Evolutionary conservation across 2,329 filamentous ascomycete species (phyloP), one percentile per base, ranked within the genome.

Genomic region (Arthrobotrys sphaeroides): DNA sequence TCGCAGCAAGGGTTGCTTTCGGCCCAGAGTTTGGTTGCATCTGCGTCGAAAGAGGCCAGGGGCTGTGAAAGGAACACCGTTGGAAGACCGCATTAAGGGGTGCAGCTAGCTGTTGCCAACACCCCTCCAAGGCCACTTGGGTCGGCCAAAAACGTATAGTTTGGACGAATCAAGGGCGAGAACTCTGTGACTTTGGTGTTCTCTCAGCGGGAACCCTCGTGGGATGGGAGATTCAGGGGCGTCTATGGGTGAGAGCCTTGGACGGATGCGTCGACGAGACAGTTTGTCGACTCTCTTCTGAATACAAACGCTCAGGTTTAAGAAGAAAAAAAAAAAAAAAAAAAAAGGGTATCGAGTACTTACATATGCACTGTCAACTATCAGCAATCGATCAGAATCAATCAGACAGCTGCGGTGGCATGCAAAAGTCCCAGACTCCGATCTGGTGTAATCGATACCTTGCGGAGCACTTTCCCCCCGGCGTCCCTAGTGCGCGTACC

Each of bases 101-200:
- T 60, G 69, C 42, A 38, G 42, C 55, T 60, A 36, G 28, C 42
- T 61, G 43, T 72, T 49, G 38, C 59, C 67, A 45, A 64, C 43
- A 40, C 33, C 24, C 45, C n/a, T n/a, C 60, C 57, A 59, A 45
- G 59, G 53, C n/a, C 10, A 24, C 42, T 42, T 55, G 51, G 45
- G 69, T 49, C 62, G 55, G 55, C 62, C 70, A 74, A 74, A 74
- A 74, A 47, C 55, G 70, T 68, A 55, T 28, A 55, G 16, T 55
- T 55, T 22, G 51, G 31, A 26, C 36, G 57, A 62, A 62, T 43
- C 57, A 43, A 47, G 26, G 36, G 28, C 6, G 24, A 18, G 16
- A 47, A 42, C 53, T 16, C 26, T 38, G 49, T 31, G 49, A 31
- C 49, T 31, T 26, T 28, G 22, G 20, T 13, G 12, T 5, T 38